Percentiles rank a stretch among this genome's conserved stretches.
These are phyloP conservation scores for Trichoderma oligosporum DNA, from an alignment of 2,329 filamentous ascomycete genomes.

Conservation along the genomic window DNA sequence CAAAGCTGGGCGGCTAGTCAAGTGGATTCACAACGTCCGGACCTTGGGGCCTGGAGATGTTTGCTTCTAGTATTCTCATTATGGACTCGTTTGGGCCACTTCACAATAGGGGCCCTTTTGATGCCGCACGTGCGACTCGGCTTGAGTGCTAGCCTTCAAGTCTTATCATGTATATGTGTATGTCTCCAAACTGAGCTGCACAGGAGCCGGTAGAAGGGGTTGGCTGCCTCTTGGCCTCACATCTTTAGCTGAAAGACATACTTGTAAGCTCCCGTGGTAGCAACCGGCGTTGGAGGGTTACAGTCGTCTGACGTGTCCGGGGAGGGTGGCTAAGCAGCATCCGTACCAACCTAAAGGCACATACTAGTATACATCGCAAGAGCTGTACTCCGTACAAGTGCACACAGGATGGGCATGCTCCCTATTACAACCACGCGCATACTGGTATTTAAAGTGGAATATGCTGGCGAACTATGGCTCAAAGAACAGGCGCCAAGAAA, in stretches of 20 bases:
- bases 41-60: constrained; percentile 7
- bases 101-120: constrained; percentile 1
- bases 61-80: neutral
- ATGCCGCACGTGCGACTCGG: constrained; percentile 13
- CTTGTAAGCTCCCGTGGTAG: constrained; percentile 18
- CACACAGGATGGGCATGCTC: neutral
- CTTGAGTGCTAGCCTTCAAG: neutral
- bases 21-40: constrained; percentile 12
- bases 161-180: neutral
- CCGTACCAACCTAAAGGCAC: neutral
- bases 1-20: constrained; percentile 10
- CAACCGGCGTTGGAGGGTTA: constrained; percentile 15
- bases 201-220: neutral
- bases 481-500: too few relatives aligned
- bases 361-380: too few relatives aligned
- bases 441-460: neutral
- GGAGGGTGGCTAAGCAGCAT: constrained; percentile 10
- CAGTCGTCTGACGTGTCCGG: constrained; percentile 17
- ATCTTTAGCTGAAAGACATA: constrained; percentile 15
- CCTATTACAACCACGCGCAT: neutral
- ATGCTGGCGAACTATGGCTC: neutral
- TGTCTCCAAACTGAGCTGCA: constrained; percentile 3
- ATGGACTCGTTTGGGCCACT: neutral
- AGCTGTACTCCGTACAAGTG: constrained; percentile 2
- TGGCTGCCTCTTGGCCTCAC: constrained; percentile 3